Conservation (phyloP, 176 grass and related monocot species). For the Panicum miliaceum region DNA sequence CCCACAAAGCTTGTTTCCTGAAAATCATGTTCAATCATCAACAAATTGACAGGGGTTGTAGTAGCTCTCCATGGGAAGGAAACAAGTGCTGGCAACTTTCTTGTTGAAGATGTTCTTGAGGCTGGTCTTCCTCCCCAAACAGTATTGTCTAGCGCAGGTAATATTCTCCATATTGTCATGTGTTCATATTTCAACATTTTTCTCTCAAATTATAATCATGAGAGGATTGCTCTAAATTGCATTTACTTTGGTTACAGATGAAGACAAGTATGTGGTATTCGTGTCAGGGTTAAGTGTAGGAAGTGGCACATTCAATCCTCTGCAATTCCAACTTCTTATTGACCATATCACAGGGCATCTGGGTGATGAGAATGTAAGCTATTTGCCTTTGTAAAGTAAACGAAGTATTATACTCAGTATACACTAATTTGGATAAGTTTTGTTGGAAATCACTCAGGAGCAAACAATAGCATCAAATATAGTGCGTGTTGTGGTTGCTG, state of each 20-base stretch:
- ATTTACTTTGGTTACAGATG: constrained; percentile 60
- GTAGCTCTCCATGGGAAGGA: constrained; percentile 88
- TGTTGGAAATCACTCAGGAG: constrained; percentile 58
- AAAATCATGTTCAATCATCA: background rate
- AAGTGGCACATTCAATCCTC: constrained; percentile 80
- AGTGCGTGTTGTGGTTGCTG: constrained; percentile 80
- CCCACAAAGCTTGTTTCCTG: background rate
- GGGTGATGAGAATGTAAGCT: constrained; percentile 94
- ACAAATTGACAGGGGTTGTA: constrained; percentile 65
- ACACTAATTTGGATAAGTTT: constrained; percentile 20
- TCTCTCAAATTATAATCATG: background rate
- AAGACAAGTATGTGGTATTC: constrained; percentile 94
- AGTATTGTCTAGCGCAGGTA: constrained; percentile 63
- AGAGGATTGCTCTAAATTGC: constrained; percentile 24
- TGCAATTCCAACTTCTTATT: constrained; percentile 96
- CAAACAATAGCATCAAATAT: constrained; percentile 87
- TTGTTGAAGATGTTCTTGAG: constrained; percentile 91
- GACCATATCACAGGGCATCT: constrained; percentile 96
- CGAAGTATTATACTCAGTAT: background rate
- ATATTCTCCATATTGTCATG: constrained; percentile 27
- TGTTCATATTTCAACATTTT: background rate
- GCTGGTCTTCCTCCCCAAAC: constrained; percentile 86
- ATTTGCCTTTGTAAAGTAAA: constrained; percentile 41
- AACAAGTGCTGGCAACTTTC: constrained; percentile 89
- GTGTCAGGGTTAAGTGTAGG: constrained; percentile 83